Conservation (phyloP, 2,329 filamentous ascomycete species). For the Fusarium miscanthi region DNA sequence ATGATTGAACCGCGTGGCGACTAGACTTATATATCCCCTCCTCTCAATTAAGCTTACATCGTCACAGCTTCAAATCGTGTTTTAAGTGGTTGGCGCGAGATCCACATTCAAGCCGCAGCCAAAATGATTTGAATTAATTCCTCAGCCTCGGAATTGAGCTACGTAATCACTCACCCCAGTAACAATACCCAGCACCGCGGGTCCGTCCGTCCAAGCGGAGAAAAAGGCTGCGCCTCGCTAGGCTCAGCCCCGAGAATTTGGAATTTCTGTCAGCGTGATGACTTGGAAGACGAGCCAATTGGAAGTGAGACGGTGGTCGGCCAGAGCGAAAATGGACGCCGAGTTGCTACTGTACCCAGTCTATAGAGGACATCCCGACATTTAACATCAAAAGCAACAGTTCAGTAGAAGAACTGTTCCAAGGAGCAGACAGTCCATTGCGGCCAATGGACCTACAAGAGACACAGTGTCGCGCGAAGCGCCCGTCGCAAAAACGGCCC, state of each 20-base stretch:
- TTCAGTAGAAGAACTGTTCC: too few relatives aligned
- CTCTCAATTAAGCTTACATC: slow-evolving; percentile 3
- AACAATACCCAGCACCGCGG: background rate
- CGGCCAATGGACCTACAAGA: background rate
- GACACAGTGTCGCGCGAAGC: background rate
- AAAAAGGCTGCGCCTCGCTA: slow-evolving; percentile 5
- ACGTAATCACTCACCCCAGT: background rate
- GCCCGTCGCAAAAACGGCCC: background rate
- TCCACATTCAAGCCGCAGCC: slow-evolving; percentile 18
- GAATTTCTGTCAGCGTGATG: slow-evolving; percentile 1
- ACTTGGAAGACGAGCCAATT: background rate
- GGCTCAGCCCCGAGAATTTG: slow-evolving; percentile 21
- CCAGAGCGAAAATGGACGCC: background rate
- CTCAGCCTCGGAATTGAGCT: slow-evolving; percentile 1
- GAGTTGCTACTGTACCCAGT: slow-evolving; percentile 1
- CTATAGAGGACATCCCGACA: background rate
- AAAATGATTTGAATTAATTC: slow-evolving; percentile 15
- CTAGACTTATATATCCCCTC: background rate
- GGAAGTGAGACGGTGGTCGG: background rate
- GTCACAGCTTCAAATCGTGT: background rate
- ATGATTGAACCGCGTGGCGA: background rate
- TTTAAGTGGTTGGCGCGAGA: background rate
- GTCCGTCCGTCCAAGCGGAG: background rate
- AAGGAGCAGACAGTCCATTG: background rate
- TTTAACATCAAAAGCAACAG: background rate